Evolutionary conservation across 345 rosid genomes (phyloP).

Genomic region (Luvunga scandens): DNA sequence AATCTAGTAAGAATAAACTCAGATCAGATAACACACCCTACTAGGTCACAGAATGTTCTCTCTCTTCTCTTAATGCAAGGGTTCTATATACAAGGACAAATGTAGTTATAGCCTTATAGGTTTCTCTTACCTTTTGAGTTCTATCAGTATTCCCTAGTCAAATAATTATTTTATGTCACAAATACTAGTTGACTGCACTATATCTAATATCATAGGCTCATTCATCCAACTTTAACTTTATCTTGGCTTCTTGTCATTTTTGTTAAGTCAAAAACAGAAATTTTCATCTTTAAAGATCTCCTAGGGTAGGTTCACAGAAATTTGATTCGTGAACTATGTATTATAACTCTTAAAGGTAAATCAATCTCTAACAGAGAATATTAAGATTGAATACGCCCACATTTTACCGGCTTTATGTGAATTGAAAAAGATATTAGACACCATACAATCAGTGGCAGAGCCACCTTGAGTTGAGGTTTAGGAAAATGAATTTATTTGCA

Average conservation of each 20-base stretch:
- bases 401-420: background rate
- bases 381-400: background rate
- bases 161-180: background rate
- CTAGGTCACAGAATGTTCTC: background rate
- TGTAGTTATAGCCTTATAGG: background rate
- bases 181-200: background rate
- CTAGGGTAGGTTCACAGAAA: background rate
- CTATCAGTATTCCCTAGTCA: background rate
- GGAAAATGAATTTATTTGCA: background rate
- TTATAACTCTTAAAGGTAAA: background rate
- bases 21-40: background rate
- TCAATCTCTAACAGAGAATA: background rate
- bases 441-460: background rate
- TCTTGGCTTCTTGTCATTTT: background rate
- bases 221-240: background rate
- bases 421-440: background rate
- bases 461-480: background rate
- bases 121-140: background rate
- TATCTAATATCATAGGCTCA: background rate
- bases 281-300: background rate
- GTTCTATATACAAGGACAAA: background rate
- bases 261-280: background rate
- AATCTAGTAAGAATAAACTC: background rate
- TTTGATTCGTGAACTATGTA: background rate
- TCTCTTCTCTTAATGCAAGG: background rate